Evolutionary conservation across 495 filamentous ascomycete genomes (phyloP).

Genomic region (Terfezia claveryi): DNA sequence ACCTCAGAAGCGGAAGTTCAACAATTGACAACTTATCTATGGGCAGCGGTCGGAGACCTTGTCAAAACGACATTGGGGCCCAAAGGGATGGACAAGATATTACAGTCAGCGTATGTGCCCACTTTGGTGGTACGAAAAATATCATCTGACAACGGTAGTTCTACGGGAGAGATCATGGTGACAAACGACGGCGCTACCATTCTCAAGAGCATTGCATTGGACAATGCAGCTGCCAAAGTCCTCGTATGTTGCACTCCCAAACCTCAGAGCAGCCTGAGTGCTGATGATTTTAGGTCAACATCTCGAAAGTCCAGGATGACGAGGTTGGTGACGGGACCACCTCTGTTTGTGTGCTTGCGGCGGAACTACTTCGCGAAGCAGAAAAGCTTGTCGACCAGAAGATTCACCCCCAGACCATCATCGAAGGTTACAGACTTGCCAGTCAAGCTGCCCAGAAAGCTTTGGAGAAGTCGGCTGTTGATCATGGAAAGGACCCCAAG

Average conservation of each 20-base stretch:
- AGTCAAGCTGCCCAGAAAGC: slow-evolving; percentile 66
- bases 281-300: slow-evolving; percentile 36
- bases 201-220: slow-evolving; percentile 92
- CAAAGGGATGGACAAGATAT: slow-evolving; percentile 99
- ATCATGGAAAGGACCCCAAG: slow-evolving; percentile 61
- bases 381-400: slow-evolving; percentile 93
- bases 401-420: slow-evolving; percentile 98
- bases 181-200: slow-evolving; percentile 98
- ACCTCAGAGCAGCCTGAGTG: neutral
- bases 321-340: slow-evolving; percentile 94
- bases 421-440: slow-evolving; percentile 95
- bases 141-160: slow-evolving; percentile 29
- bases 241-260: slow-evolving; percentile 25
- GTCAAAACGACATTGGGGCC: slow-evolving; percentile 94
- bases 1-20: no score
- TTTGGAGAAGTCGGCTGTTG: slow-evolving; percentile 61
- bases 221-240: slow-evolving; percentile 93
- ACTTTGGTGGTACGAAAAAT: neutral
- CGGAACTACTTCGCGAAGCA: slow-evolving; percentile 84
- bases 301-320: slow-evolving; percentile 97
- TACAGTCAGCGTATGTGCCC: slow-evolving; percentile 70
- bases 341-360: slow-evolving; percentile 76
- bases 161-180: slow-evolving; percentile 89
- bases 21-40: neutral
- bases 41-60: slow-evolving; percentile 63